Percentiles rank a stretch among this genome's conserved stretches.
Conservation (phyloP, 139 green algal genomes). For the Tetratostichococcus sp. region DNA sequence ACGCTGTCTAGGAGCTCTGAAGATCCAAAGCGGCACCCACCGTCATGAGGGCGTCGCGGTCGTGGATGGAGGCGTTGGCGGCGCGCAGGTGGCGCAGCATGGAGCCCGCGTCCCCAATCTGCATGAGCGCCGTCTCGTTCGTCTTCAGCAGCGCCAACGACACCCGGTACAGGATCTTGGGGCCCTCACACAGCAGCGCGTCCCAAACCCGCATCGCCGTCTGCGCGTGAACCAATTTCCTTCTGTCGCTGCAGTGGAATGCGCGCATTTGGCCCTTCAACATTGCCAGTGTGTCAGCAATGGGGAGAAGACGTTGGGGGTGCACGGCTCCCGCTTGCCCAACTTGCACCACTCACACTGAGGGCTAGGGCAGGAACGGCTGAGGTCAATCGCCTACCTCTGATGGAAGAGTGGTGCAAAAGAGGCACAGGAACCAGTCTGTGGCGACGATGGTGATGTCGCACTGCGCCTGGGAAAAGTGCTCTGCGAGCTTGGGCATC, state of each 20-base stretch:
- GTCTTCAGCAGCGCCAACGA: slow-evolving; percentile 76
- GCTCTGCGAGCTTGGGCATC: slow-evolving; percentile 55
- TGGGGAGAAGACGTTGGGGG: too few relatives aligned
- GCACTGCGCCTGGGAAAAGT: slow-evolving; percentile 48
- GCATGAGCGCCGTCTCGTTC: slow-evolving; percentile 52
- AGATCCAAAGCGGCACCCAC: background rate
- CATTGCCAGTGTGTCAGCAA: too few relatives aligned
- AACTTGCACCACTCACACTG: too few relatives aligned
- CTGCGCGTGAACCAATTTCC: too few relatives aligned
- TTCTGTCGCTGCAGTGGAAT: too few relatives aligned
- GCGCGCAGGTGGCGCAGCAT: slow-evolving; percentile 50
- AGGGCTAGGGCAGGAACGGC: too few relatives aligned
- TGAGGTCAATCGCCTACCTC: too few relatives aligned
- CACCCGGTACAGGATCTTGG: slow-evolving; percentile 79
- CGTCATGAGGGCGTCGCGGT: slow-evolving; percentile 69
- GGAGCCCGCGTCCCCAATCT: slow-evolving; percentile 55
- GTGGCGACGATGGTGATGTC: slow-evolving; percentile 77
- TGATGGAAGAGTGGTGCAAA: slow-evolving; percentile 58
- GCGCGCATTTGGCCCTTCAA: too few relatives aligned
- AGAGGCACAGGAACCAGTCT: slow-evolving; percentile 86
- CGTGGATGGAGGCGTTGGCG: slow-evolving; percentile 38
- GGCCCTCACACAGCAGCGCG: slow-evolving; percentile 58
- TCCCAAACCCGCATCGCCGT: slow-evolving; percentile 63
- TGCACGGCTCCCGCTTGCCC: too few relatives aligned
- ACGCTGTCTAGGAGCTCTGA: too few relatives aligned